Percentiles rank a stretch among this genome's conserved stretches.
Conservation (phyloP, 768 basidiomycete species). For the Agaricus blazei region DNA sequence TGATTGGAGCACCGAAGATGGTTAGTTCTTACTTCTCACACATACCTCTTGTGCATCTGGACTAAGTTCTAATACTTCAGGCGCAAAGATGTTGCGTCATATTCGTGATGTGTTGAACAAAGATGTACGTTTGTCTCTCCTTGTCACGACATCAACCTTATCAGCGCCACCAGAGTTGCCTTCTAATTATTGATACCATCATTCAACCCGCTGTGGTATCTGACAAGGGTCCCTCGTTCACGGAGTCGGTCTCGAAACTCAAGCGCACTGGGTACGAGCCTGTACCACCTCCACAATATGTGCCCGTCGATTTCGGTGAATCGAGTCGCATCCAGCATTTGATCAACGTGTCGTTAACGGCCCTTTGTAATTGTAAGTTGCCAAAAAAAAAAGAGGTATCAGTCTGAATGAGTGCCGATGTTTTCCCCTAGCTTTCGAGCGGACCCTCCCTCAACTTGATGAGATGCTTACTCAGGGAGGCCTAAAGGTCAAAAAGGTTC, state of each 20-base stretch:
- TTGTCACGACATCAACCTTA: neutral
- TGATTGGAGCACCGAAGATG: conserved; percentile 32
- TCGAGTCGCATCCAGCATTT: conserved; percentile 31
- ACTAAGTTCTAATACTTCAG: conserved; percentile 6
- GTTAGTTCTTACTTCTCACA: conserved; percentile 5
- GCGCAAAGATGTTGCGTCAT: conserved; percentile 30
- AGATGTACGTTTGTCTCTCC: conserved; percentile 18
- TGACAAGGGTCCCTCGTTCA: conserved; percentile 14
- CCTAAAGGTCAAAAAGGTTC: conserved; percentile 31
- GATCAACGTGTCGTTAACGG: conserved; percentile 30
- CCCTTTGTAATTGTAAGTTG: conserved; percentile 27
- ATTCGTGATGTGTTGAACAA: conserved; percentile 29
- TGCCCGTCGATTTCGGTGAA: conserved; percentile 35
- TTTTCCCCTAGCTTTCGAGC: conserved; percentile 25
- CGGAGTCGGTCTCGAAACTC: conserved; percentile 21
- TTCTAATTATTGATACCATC: conserved; percentile 32
- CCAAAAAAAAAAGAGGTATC: neutral
- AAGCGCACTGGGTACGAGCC: conserved; percentile 26
- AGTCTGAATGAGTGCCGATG: neutral
- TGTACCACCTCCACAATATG: conserved; percentile 28
- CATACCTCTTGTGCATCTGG: neutral
- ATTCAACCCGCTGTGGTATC: conserved; percentile 30
- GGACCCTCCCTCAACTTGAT: conserved; percentile 29
- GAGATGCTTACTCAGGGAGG: conserved; percentile 32
- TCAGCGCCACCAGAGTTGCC: conserved; percentile 21